These are phyloP conservation scores for Oropetium thomaeum DNA, from an alignment of 176 grass and related monocot species.

Conservation along the genomic window DNA sequence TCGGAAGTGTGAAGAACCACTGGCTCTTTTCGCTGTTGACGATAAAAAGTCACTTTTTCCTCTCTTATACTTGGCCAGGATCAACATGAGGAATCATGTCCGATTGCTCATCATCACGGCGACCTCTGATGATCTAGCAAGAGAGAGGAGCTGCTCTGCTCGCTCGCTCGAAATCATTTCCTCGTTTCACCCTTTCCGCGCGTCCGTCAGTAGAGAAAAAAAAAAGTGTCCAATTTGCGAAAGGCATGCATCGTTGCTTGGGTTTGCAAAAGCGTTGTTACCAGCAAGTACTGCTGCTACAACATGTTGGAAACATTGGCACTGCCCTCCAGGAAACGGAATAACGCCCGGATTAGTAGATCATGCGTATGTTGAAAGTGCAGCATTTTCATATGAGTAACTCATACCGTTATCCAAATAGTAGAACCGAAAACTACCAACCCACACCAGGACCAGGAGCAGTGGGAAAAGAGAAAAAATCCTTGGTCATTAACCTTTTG, in stretches of 20 bases:
- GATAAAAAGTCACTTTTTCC: conserved; percentile 46
- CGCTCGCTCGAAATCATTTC: conserved; percentile 16
- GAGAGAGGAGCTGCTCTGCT: neutral
- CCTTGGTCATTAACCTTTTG: neutral
- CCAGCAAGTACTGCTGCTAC: neutral
- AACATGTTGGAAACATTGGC: neutral
- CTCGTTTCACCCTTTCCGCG: neutral
- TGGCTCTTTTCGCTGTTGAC: conserved; percentile 4
- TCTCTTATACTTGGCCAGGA: neutral
- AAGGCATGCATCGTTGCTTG: neutral
- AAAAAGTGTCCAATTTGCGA: neutral
- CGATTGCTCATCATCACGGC: conserved; percentile 15
- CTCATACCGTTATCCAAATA: too few species aligned
- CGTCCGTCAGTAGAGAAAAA: neutral
- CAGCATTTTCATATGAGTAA: too few species aligned
- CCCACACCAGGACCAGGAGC: too few species aligned
- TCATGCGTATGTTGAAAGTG: neutral
- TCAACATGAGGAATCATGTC: conserved; percentile 49
- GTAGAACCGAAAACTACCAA: too few species aligned
- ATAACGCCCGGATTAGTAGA: too few species aligned
- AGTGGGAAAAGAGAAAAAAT: neutral
- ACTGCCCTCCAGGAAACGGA: too few species aligned
- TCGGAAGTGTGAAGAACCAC: conserved; percentile 9
- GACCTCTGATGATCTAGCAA: conserved; percentile 8
- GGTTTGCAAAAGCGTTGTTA: neutral